Evolutionary conservation across 345 rosid genomes (phyloP), one percentile per base, ranked within the genome.

Genomic region (Linum lewisii): DNA sequence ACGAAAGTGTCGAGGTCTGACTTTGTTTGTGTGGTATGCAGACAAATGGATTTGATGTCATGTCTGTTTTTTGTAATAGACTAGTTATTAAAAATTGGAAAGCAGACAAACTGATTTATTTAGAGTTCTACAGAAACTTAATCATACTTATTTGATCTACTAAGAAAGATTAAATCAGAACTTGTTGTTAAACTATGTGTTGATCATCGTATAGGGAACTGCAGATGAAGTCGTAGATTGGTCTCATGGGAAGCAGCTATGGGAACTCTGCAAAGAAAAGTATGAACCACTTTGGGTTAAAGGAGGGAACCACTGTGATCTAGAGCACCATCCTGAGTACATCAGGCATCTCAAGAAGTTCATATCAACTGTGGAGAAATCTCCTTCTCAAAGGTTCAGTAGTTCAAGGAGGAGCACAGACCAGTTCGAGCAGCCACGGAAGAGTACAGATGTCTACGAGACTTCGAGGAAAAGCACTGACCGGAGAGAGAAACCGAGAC

Each of bases 381-480:
- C 60, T 18, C 60, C 60, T 25, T 57, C 60, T 57, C 60, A 57
- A 57, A 57, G 60, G 34, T 57, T 8, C 60, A 57, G 1, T 45
- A 32, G 44, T 32, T 57, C 60, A 4, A 57, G 60, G 60, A 57
- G 44, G 34, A 57, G 60, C 36, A 57, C 60, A 32, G 60, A 57
- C 60, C 60, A 57, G 44, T 32, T 55, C 25, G 59, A 57, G 60
- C 60, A 15, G 45, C 44, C 44, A 2, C n/a, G 90, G 72, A 88
- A 75, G 84, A 88, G 96, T 57, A 80, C 76, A 1, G 96, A 82
- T 26, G 57, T 77, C 55, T 75, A 88, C 66, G 93, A 85, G 55
- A 85, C 82, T 53, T 85, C 93, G 0, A 83, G 94, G 63, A 78
- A 78, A 58, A 86, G 96, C 63, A 68, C 78, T 1, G 91, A 86